Evolutionary conservation across 139 green algal species (phyloP), one percentile per base, ranked within the genome.

Genomic region (Monoraphidium neglectum): DNA sequence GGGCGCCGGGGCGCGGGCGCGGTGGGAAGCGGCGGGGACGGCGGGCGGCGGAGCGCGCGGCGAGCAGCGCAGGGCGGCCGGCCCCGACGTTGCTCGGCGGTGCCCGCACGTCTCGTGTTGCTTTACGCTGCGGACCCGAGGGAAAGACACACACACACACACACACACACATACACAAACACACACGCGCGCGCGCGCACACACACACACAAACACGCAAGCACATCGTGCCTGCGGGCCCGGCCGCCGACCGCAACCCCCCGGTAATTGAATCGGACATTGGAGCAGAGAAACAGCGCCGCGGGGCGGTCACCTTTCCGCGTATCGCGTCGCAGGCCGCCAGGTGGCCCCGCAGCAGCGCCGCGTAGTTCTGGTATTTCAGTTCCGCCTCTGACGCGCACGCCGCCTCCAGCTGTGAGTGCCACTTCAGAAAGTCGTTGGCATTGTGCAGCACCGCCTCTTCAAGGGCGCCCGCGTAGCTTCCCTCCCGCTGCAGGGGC

Each of bases 351-450:
- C 82, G 78, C 47, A 98, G 79, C 40, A 86, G 64, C 57, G 86
- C 81, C 8, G 84, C 87, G 66, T 97, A 97, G 1, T 87, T 81
- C 43, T 87, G 82, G 74, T 96, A 97, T 82, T 97, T 97, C 46
- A 90, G 85, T 80, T 98, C 94, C 16, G 93, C 93, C 74, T 97
- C 91, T 1, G 68, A 78, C 0, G 86, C 87, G 65, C 89, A 87
- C 4, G 90, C 87, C 3, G 91, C 88, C 65, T 98, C 94, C 72
- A 98, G 83, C 77, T 97, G 92, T 30, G 77, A 74, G 59, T 95
- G 87, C 94, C 94, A 98, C 73, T 93, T 92, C 81, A 95, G 93
- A 79, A 98, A 98, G 57, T 97, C 80, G 60, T 89, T 88, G 54
- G 77, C 89, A 76, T 92, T 95, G 36, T 94, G 92, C 70, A 96